Evolutionary conservation across 768 basidiomycete species (phyloP), one percentile per base, ranked within the genome.

Genomic region (Hericium rajendrae): DNA sequence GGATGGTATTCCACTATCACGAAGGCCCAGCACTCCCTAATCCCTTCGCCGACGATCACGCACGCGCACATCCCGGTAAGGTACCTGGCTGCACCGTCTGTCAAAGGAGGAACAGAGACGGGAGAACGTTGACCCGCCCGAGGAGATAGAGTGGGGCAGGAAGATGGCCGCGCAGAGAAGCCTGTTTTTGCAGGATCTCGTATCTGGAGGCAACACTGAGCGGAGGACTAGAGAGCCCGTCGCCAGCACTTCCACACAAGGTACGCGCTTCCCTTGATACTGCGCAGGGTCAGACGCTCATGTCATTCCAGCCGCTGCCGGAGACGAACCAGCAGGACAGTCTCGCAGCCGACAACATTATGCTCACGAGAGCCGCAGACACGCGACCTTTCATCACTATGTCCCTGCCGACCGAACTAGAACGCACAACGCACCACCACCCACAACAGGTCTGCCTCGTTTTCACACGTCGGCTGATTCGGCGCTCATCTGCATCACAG

Each of bases 1-100:
- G 89, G 87, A 76, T 92, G 57, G 71, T 91, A 51, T 92, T 82
- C 69, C 78, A 89, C 66, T 92, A 94, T 69, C 75, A 94, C 61
- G 90, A 93, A 69, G 76, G 76, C 38, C 75, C 80, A 1, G 74
- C 77, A 38, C 69, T 73, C 11, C 70, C 77, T n/a, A 93, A 91
- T 68, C 86, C 90, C 4, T 93, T 88, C 67, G 79, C 82, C 54
- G 85, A 89, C 65, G 79, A 82, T 16, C 82, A 82, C 68, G 79
- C 85, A 13, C 71, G 72, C 38, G 66, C 68, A 58, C 70, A 85
- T 63, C 76, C 78, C 0, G 81, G 81, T 54, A 88, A 84, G 70
- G 83, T 83, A 32, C 88, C 89, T 70, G 74, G 60, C 67, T 91
- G 58, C 77, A 77, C 46, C 73, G 74, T 38, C 72, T 90, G 51